Conservation (phyloP, 192 early-diverging fungal genomes). For the Rhizophagus sp. region DNA sequence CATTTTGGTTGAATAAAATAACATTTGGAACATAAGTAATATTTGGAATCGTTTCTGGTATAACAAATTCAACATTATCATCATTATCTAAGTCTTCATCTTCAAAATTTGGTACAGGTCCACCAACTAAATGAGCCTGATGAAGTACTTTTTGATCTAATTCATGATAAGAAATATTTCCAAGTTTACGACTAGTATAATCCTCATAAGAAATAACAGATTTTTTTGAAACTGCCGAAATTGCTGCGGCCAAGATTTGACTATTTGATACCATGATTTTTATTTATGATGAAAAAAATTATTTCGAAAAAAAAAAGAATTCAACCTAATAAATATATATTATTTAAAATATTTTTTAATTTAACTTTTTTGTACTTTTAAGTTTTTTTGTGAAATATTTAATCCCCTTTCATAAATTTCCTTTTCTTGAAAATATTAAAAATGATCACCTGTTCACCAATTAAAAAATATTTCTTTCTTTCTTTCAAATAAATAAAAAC, state of each 20-base stretch:
- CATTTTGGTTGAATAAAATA: background rate
- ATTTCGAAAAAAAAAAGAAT: too few relatives aligned
- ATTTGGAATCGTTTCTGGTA: background rate
- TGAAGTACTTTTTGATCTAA: background rate
- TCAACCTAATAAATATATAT: too few relatives aligned
- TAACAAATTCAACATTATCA: background rate
- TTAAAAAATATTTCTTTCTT: too few relatives aligned
- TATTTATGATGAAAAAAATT: too few relatives aligned
- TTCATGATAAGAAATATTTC: background rate
- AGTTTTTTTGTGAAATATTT: too few relatives aligned
- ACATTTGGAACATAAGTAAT: background rate
- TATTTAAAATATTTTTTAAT: too few relatives aligned
- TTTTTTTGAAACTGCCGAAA: background rate
- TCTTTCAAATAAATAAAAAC: too few relatives aligned
- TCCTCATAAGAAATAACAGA: background rate
- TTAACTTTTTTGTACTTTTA: too few relatives aligned
- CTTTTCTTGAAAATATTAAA: too few relatives aligned
- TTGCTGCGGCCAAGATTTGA: background rate
- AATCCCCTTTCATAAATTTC: too few relatives aligned
- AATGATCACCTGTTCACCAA: too few relatives aligned
- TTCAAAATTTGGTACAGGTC: background rate
- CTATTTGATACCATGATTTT: background rate
- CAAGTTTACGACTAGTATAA: background rate
- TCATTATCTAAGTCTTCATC: background rate
- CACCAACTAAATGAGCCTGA: background rate